Percentiles rank a stretch among this genome's conserved stretches.
Evolutionary conservation across 257 asterid genomes (phyloP).

Genomic region (Striga asiatica): DNA sequence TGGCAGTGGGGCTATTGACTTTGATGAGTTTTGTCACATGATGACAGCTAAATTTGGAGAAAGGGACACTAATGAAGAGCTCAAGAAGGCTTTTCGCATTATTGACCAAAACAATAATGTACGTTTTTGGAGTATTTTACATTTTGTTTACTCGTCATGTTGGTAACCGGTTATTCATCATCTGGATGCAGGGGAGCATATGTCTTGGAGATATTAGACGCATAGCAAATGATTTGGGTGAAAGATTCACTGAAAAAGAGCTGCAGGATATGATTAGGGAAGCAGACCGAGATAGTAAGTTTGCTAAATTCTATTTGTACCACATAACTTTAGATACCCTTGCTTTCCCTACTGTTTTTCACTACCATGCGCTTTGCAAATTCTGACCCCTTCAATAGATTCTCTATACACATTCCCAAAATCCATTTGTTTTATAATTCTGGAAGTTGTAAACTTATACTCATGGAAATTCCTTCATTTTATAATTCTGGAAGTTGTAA

Average conservation of each 20-base stretch:
- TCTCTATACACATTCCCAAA: neutral
- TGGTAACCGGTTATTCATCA: slow-evolving; percentile 9
- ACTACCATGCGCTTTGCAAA: neutral
- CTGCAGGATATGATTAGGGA: slow-evolving; percentile 89
- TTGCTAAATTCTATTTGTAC: slow-evolving; percentile 9
- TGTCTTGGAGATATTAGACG: slow-evolving; percentile 83
- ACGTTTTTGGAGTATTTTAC: slow-evolving; percentile 11
- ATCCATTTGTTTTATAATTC: neutral
- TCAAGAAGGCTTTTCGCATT: slow-evolving; percentile 72
- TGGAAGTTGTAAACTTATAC: neutral
- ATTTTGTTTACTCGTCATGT: slow-evolving; percentile 11
- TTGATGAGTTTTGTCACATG: slow-evolving; percentile 79
- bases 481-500: neutral
- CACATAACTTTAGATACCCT: neutral
- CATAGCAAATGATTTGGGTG: slow-evolving; percentile 74
- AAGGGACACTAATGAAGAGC: slow-evolving; percentile 83
- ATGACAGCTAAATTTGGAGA: slow-evolving; percentile 96
- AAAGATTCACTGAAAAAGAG: slow-evolving; percentile 57
- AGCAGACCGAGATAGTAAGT: slow-evolving; percentile 92
- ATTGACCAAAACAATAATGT: slow-evolving; percentile 90
- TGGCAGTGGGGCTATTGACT: slow-evolving; percentile 94
- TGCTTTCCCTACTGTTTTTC: neutral
- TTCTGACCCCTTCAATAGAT: neutral
- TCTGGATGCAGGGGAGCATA: slow-evolving; percentile 63
- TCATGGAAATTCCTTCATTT: neutral